phyloP scores from a whole-genome alignment of 805 yeast genomes.

The Starmerella roubikii region DNA sequence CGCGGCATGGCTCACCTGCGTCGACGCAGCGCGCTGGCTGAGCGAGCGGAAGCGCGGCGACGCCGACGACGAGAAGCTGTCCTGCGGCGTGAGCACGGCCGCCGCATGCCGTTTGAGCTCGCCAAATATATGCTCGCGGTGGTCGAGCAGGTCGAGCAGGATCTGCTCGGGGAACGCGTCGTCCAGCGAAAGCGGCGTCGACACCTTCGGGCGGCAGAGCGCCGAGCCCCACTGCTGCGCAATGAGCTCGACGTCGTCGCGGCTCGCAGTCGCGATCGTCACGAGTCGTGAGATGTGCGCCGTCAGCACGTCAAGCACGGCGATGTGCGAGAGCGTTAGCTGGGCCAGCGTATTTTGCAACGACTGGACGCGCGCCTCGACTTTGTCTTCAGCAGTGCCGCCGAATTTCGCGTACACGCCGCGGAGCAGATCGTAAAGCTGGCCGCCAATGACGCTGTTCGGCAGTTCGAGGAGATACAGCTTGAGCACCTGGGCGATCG shows the following conservation, averaged over 20 bases:
- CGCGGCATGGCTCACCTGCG: neutral
- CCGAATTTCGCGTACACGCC: slow-evolving; percentile 47
- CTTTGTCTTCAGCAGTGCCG: slow-evolving; percentile 15
- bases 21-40: neutral
- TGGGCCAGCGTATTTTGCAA: slow-evolving; percentile 53
- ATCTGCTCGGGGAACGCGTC: slow-evolving; percentile 48
- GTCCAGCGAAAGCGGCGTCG: slow-evolving; percentile 35
- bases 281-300: slow-evolving; percentile 60
- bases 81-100: slow-evolving; percentile 10
- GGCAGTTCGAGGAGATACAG: slow-evolving; percentile 69
- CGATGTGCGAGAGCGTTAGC: slow-evolving; percentile 55
- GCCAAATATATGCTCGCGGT: slow-evolving; percentile 50
- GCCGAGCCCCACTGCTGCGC: slow-evolving; percentile 56
- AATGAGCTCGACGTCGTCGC: slow-evolving; percentile 28
- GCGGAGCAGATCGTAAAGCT: slow-evolving; percentile 52
- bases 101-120: slow-evolving; percentile 35
- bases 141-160: slow-evolving; percentile 45
- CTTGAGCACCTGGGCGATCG: slow-evolving; percentile 50
- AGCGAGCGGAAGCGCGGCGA: slow-evolving; percentile 6
- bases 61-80: slow-evolving; percentile 4
- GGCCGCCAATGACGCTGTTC: slow-evolving; percentile 54
- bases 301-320: slow-evolving; percentile 67
- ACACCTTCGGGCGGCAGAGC: slow-evolving; percentile 40
- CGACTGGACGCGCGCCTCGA: slow-evolving; percentile 39
- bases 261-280: slow-evolving; percentile 32